These are phyloP conservation scores for Penicillium fuscoglaucum DNA, from an alignment of 2,329 filamentous ascomycete species.

Conservation along the genomic window DNA sequence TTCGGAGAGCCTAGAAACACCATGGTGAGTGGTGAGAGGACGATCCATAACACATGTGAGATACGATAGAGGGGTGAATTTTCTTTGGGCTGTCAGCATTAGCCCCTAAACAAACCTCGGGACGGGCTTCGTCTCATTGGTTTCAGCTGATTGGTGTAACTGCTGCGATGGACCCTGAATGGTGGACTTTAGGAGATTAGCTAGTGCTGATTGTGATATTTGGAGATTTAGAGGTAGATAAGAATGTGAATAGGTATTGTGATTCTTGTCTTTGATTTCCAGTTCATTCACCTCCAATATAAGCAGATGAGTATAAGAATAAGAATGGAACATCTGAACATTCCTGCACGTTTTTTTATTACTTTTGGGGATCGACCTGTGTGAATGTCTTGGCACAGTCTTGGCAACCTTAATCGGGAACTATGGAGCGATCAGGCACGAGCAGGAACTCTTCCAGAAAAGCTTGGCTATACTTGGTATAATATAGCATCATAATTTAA, in stretches of 20 bases:
- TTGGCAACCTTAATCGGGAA: neutral
- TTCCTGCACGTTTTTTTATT: neutral
- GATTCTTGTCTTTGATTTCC: neutral
- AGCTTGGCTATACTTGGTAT: neutral
- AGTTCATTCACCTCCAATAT: too few relatives aligned
- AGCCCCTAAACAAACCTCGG: neutral
- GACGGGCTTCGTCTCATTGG: neutral
- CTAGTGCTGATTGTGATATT: too few relatives aligned
- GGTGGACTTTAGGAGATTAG: neutral
- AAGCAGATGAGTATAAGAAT: neutral
- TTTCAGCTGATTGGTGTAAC: neutral
- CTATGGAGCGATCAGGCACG: neutral
- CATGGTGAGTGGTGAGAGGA: constrained; percentile 7
- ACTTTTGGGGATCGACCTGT: neutral
- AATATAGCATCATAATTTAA: neutral
- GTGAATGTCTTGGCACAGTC: neutral
- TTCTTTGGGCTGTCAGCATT: neutral
- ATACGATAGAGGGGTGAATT: neutral
- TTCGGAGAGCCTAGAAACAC: constrained; percentile 4
- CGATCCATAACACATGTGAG: neutral
- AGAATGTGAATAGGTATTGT: neutral
- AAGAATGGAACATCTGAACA: neutral
- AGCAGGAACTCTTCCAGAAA: neutral
- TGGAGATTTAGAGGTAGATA: too few relatives aligned
- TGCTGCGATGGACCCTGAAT: neutral